A percentile compares a stretch with the other conserved stretches of the same genome.
These are phyloP conservation scores for Coprinopsis cinerea DNA, from an alignment of 768 basidiomycete species.

Conservation along the genomic window DNA sequence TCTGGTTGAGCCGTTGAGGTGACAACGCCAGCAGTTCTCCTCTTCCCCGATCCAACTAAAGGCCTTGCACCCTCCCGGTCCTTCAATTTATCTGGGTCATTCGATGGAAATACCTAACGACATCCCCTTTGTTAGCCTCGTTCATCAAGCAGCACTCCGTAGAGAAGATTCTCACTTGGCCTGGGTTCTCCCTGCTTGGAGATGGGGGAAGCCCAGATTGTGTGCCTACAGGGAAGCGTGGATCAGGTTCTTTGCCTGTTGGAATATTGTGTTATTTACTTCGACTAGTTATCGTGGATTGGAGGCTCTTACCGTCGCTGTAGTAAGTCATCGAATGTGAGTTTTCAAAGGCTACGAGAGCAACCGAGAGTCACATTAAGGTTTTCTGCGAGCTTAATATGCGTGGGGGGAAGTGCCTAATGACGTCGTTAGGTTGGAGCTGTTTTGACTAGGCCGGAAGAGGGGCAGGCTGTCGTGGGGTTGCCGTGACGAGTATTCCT, in stretches of 20 bases:
- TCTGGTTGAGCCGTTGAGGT: too few relatives aligned
- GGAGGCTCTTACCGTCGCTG: slow-evolving; percentile 6
- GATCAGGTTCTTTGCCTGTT: slow-evolving; percentile 18
- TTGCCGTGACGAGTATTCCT: too few relatives aligned
- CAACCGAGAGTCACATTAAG: not conserved
- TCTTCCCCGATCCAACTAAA: not conserved
- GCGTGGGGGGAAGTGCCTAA: not conserved
- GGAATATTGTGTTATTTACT: not conserved
- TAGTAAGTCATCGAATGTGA: not conserved
- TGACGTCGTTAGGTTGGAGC: slow-evolving; percentile 7
- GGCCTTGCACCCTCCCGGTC: slow-evolving; percentile 12
- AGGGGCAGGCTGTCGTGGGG: not conserved
- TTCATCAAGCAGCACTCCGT: not conserved
- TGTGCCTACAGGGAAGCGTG: slow-evolving; percentile 34
- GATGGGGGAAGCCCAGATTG: slow-evolving; percentile 34
- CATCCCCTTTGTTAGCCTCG: not conserved
- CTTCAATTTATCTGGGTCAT: slow-evolving; percentile 33
- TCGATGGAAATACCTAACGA: slow-evolving; percentile 42
- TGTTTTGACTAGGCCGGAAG: not conserved
- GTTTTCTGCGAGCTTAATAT: too few relatives aligned
- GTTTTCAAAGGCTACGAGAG: not conserved
- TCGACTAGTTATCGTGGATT: not conserved
- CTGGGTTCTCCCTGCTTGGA: slow-evolving; percentile 42
- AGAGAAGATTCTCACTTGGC: slow-evolving; percentile 24
- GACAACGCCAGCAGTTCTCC: not conserved